A percentile compares a stretch with the other conserved stretches of the same genome.
These are phyloP conservation scores for Calonectria pseudoreteaudii DNA, from an alignment of 2,329 filamentous ascomycete genomes.

Conservation along the genomic window DNA sequence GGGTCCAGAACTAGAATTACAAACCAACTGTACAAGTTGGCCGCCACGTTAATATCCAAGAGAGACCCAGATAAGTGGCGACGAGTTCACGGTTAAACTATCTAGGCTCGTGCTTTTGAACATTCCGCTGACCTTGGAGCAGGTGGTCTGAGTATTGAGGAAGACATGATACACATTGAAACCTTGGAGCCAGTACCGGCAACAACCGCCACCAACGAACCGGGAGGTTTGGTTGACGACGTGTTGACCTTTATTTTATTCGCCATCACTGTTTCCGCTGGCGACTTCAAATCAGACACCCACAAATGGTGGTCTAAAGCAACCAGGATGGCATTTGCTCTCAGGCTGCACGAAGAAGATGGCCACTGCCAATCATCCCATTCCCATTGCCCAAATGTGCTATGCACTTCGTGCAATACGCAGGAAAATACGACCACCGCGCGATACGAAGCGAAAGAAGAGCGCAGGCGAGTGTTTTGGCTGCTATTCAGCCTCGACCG, in stretches of 20 bases:
- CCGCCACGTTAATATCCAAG: conserved; percentile 33
- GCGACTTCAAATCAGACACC: conserved; percentile 61
- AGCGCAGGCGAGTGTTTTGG: conserved; percentile 61
- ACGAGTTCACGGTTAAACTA: background rate
- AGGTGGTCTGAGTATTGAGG: background rate
- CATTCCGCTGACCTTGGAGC: background rate
- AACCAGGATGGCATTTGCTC: conserved; percentile 50
- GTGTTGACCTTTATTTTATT: conserved; percentile 59
- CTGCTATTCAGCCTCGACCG: conserved; percentile 60
- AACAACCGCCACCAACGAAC: background rate
- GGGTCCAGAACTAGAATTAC: conserved; percentile 53
- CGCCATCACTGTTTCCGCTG: conserved; percentile 58
- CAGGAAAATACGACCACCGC: background rate
- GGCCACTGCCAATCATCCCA: background rate
- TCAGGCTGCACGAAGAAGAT: conserved; percentile 48
- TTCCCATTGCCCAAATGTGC: background rate
- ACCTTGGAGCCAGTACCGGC: background rate
- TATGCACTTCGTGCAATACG: background rate
- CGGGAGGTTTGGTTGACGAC: conserved; percentile 51
- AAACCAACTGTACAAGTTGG: conserved; percentile 52
- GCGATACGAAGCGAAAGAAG: conserved; percentile 44
- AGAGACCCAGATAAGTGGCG: background rate
- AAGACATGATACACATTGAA: background rate
- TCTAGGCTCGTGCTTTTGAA: background rate
- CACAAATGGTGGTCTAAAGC: conserved; percentile 62